phyloP scores from a whole-genome alignment of 495 filamentous ascomycete genomes.

The Emericellopsis terricola region DNA sequence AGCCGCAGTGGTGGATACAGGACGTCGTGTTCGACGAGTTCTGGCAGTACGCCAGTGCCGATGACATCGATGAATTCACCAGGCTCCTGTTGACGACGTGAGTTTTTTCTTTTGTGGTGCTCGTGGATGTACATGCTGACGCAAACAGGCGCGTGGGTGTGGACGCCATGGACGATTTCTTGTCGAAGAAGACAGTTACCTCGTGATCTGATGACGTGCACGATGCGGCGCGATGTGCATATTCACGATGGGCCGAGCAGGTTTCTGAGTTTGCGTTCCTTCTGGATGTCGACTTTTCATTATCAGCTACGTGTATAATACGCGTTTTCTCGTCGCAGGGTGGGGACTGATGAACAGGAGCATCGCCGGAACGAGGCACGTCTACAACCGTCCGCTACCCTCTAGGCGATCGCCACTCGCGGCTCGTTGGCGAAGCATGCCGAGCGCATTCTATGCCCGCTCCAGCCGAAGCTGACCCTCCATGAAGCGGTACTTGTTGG shows the following conservation, averaged over 20 bases:
- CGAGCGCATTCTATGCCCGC: slow-evolving; percentile 25
- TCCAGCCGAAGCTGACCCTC: slow-evolving; percentile 30
- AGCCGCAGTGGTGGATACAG: slow-evolving; percentile 9
- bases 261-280: too few species aligned
- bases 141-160: too few species aligned
- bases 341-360: too few species aligned
- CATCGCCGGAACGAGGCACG: too few species aligned
- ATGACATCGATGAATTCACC: slow-evolving; percentile 11
- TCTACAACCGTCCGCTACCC: slow-evolving; percentile 13
- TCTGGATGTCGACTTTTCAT: neutral
- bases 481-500: slow-evolving; percentile 26
- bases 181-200: too few species aligned
- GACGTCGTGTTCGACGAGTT: slow-evolving; percentile 9
- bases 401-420: slow-evolving; percentile 33
- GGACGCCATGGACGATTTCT: too few species aligned
- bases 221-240: too few species aligned
- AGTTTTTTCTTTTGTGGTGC: neutral
- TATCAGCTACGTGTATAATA: neutral
- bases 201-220: too few species aligned
- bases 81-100: slow-evolving; percentile 8
- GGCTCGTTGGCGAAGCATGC: slow-evolving; percentile 19
- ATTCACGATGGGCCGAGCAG: too few species aligned
- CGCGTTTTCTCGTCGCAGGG: neutral
- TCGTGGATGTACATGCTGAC: too few species aligned
- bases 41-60: slow-evolving; percentile 6